These are phyloP conservation scores for Yarrowia bubula DNA, from an alignment of 805 yeast species.

Conservation along the genomic window DNA sequence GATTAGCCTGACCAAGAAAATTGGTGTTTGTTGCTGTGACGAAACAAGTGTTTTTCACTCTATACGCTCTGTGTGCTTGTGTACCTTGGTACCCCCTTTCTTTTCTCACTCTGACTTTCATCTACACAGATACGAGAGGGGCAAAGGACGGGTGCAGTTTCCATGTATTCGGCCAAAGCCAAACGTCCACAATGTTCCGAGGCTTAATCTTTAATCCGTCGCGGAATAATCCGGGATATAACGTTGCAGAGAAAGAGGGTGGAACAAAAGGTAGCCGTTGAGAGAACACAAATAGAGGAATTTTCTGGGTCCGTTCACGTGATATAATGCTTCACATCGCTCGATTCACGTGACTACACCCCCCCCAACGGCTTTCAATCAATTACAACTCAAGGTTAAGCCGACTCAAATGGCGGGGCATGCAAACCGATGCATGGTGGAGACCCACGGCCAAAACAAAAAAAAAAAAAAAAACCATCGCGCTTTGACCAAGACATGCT, in stretches of 20 bases:
- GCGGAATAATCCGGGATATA: background rate
- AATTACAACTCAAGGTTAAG: background rate
- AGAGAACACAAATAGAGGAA: too few species aligned
- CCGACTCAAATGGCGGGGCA: background rate
- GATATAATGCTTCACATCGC: too few species aligned
- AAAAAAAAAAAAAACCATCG: too few species aligned
- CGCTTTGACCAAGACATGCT: too few species aligned
- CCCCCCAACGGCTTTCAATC: too few species aligned
- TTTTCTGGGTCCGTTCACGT: too few species aligned
- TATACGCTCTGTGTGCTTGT: too few species aligned
- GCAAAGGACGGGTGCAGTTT: background rate
- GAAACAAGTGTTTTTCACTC: too few species aligned
- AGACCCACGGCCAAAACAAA: background rate
- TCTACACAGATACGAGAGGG: background rate
- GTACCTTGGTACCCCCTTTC: too few species aligned
- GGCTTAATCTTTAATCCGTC: background rate
- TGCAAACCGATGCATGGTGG: background rate
- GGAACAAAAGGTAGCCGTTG: too few species aligned
- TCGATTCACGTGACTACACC: too few species aligned
- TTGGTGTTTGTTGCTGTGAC: background rate
- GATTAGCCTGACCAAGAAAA: background rate
- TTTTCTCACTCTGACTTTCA: background rate
- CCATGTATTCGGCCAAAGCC: background rate
- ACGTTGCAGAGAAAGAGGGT: background rate
- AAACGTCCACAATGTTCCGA: constrained; percentile 4